Evolutionary conservation across 306 rosid species (phyloP).

Genomic region (Nissolia schottii): DNA sequence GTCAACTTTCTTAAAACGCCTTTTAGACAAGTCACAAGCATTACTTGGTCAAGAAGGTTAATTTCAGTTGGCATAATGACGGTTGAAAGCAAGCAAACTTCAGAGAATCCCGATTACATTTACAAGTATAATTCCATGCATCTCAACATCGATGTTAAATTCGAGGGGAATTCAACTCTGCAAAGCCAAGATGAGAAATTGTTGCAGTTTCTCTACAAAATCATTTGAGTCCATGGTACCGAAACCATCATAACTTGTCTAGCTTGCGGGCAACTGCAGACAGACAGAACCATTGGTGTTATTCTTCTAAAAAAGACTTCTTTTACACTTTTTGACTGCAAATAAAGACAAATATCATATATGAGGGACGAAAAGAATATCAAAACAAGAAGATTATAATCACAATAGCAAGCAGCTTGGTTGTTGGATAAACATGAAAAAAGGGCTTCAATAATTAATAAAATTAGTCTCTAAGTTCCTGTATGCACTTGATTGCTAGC

Average conservation of each 20-base stretch:
- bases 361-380: not conserved
- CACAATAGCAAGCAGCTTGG: not conserved
- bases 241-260: slow-evolving; percentile 10
- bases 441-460: not conserved
- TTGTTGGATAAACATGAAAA: not conserved
- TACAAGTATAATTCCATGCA: slow-evolving; percentile 9
- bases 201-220: slow-evolving; percentile 9
- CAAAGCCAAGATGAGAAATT: not conserved
- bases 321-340: not conserved
- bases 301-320: slow-evolving; percentile 20
- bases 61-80: not conserved
- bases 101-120: not conserved
- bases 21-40: not conserved
- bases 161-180: not conserved
- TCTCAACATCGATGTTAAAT: not conserved
- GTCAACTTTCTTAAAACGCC: not conserved
- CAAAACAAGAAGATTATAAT: not conserved
- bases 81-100: not conserved
- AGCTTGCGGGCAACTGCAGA: not conserved
- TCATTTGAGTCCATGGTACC: slow-evolving; percentile 9
- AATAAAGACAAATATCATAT: not conserved
- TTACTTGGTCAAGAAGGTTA: not conserved
- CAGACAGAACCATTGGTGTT: not conserved
- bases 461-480: not conserved
- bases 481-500: not conserved